phyloP scores from a whole-genome alignment of 148 eudicot genomes.

The Nyssa sinensis region DNA sequence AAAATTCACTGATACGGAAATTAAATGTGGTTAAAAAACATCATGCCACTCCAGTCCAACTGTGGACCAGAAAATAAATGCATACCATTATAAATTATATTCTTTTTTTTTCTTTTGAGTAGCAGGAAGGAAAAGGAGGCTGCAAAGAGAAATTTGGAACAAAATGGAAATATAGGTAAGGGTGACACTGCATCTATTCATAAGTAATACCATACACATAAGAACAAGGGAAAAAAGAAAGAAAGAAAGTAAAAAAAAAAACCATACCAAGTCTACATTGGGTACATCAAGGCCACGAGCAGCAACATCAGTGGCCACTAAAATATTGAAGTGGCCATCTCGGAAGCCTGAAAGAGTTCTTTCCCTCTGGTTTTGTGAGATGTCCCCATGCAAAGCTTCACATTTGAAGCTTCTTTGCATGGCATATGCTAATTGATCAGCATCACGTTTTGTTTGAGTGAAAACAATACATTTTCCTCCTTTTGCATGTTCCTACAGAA shows the following conservation, averaged over 20 bases:
- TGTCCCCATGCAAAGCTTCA: constrained; percentile 90
- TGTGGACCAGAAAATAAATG: too few species aligned
- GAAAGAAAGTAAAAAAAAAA: constrained; percentile 4
- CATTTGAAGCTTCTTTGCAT: constrained; percentile 60
- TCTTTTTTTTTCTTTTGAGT: too few species aligned
- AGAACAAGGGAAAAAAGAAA: too few species aligned
- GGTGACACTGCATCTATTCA: neutral
- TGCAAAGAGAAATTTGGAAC: too few species aligned
- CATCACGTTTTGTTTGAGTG: constrained; percentile 97
- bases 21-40: too few species aligned
- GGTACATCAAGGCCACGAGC: constrained; percentile 99
- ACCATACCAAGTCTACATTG: constrained; percentile 91
- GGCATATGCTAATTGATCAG: constrained; percentile 69
- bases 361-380: constrained; percentile 83
- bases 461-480: constrained; percentile 94
- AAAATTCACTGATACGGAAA: too few species aligned
- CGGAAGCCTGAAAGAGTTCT: constrained; percentile 84
- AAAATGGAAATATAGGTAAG: neutral
- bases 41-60: too few species aligned
- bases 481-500: constrained; percentile 76
- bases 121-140: too few species aligned
- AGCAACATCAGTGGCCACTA: constrained; percentile 98
- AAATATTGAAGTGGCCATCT: constrained; percentile 63
- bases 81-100: too few species aligned
- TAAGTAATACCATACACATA: neutral